Base-by-base conservation (phyloP, 495 filamentous ascomycete genomes). In the Xylaria nigripes region DNA sequence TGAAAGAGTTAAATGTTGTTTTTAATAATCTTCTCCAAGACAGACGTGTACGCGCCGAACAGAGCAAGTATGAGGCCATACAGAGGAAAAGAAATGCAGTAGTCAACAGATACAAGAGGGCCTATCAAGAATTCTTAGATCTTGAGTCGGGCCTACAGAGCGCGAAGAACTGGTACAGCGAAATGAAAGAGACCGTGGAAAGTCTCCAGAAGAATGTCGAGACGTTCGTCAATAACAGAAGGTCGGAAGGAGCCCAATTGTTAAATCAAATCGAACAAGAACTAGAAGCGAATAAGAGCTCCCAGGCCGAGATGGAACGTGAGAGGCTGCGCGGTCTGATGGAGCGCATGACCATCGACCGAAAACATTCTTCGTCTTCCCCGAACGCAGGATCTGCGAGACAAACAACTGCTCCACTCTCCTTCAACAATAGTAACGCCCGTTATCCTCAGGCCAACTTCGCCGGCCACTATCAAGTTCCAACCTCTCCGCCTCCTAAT, bases 181-280 rank as follows among this genome's bases (percentile, higher is more conserved):
- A 97, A 65, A 98, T 97, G 90, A 85, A 81, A 59, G 89, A 97
- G 48, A 96, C 90, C 1, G 90, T 94, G 2, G 89, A 96, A 42
- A 95, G 87, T 62, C 74, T 97, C n/a, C 83, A 88, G 54, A 92
- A 96, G 76, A 98, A 98, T 61, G 92, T 97, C 12, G 91, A 96
- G 60, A 87, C 86, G 3, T 98, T 97, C 66, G 92, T 98, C 52
- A 92, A 86, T 74, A 98, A 97, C 62, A 81, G 93, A 30, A 79
- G 91, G 43, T 86, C 89, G 0, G 93, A 98, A 70, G 93, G 93
- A 18, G 89, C 90, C 1, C 88, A 95, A 63, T 76, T 97, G 22
- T 76, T 98, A 6, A 80, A 78, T 57, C 86, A 89, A 57, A 98
- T 98, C 52, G 93, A 97, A 70, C 80, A 84, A 54, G 83, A 86